Percentiles rank a stretch among this genome's conserved stretches.
Evolutionary conservation across 345 rosid species (phyloP).

Genomic region (Eucalyptus leucophloia): DNA sequence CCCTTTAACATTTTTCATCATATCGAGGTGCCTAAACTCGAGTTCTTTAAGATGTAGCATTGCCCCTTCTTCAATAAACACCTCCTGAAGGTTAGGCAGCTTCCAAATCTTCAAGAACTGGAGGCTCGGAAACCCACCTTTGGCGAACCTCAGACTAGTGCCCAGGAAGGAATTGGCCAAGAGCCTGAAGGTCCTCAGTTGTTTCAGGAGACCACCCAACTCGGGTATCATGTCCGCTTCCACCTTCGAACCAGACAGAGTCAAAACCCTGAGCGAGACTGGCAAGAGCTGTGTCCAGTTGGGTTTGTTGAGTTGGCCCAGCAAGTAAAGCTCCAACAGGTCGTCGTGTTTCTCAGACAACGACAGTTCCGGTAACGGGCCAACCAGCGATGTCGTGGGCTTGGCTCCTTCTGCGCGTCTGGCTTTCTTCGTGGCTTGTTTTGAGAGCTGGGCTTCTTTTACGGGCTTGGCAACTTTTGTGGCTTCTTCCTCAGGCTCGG

Average conservation of each 20-base stretch:
- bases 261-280: accelerated
- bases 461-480: accelerated
- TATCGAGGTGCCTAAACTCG: no score
- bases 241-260: no score
- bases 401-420: no score
- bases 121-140: not conserved
- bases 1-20: no score
- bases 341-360: accelerated
- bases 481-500: accelerated
- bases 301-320: no score
- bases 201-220: no score
- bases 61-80: not conserved
- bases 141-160: not conserved
- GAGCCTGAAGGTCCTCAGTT: no score
- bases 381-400: accelerated
- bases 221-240: accelerated
- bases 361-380: no score
- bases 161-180: not conserved
- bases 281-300: no score
- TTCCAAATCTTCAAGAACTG: not conserved
- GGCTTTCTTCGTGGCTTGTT: no score
- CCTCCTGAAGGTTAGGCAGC: not conserved
- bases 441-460: accelerated
- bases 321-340: no score
- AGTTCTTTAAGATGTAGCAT: not conserved